These are phyloP conservation scores for Camellia japonica DNA, from an alignment of 148 eudicot genomes.

Conservation along the genomic window DNA sequence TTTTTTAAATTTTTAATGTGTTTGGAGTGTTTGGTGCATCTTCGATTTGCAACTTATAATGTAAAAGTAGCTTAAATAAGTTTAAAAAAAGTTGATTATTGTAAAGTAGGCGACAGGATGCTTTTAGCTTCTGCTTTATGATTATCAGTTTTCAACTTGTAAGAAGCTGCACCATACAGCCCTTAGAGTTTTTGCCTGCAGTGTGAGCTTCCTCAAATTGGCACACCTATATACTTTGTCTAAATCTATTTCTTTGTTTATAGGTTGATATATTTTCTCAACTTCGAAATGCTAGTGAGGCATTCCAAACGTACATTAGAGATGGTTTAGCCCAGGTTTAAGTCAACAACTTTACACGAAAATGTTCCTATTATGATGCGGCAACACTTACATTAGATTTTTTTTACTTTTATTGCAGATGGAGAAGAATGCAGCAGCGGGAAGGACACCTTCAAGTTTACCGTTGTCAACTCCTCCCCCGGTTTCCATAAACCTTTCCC, in stretches of 20 bases:
- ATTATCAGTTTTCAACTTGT: too few relatives aligned
- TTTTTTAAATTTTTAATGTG: too few relatives aligned
- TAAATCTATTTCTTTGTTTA: neutral
- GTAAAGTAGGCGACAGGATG: too few relatives aligned
- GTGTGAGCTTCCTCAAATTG: neutral
- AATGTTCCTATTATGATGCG: neutral
- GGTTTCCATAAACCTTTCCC: conserved; percentile 64
- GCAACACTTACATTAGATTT: neutral
- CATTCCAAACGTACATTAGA: conserved; percentile 93
- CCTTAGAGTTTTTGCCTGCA: too few relatives aligned
- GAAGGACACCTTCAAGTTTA: conserved; percentile 87
- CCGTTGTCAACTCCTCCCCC: conserved; percentile 97
- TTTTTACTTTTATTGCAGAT: conserved; percentile 44
- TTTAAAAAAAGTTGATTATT: too few relatives aligned
- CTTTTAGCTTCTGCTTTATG: too few relatives aligned
- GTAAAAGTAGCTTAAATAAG: too few relatives aligned
- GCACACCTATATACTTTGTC: neutral
- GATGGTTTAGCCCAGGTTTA: conserved; percentile 95
- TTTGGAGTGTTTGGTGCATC: too few relatives aligned
- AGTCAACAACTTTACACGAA: neutral
- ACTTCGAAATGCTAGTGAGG: conserved; percentile 97
- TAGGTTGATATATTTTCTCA: conserved; percentile 98
- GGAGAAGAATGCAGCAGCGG: conserved; percentile 99
- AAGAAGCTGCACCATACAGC: too few relatives aligned
- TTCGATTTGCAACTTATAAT: too few relatives aligned